These are phyloP conservation scores for Candida fluviatilis DNA, from an alignment of 805 yeast species.

Conservation along the genomic window DNA sequence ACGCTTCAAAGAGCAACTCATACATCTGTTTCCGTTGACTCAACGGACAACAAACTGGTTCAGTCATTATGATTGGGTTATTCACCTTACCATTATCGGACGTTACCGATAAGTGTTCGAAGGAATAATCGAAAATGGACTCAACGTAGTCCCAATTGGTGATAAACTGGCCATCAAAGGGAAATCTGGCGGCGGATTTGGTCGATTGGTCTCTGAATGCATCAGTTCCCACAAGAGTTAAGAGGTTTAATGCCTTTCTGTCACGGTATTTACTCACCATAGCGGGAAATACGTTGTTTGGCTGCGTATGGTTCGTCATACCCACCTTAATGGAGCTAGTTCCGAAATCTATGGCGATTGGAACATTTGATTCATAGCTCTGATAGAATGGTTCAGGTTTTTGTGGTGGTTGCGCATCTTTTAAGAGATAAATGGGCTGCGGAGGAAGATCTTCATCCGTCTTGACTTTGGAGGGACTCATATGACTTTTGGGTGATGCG, in stretches of 20 bases:
- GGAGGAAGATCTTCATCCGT: slow-evolving; percentile 28
- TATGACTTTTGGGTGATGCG: no score
- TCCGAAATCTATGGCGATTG: slow-evolving; percentile 90
- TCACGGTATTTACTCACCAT: slow-evolving; percentile 74
- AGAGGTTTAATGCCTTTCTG: slow-evolving; percentile 55
- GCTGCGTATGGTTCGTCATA: slow-evolving; percentile 39
- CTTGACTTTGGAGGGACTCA: slow-evolving; percentile 13
- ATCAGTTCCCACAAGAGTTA: slow-evolving; percentile 82
- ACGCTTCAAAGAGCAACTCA: slow-evolving; percentile 82
- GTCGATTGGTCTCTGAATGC: slow-evolving; percentile 65
- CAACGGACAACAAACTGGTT: slow-evolving; percentile 66
- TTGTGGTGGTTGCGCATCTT: slow-evolving; percentile 35
- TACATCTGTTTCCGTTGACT: slow-evolving; percentile 71
- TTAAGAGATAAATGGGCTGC: slow-evolving; percentile 37
- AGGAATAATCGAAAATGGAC: slow-evolving; percentile 74
- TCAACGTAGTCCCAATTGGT: slow-evolving; percentile 94
- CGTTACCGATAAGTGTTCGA: slow-evolving; percentile 70
- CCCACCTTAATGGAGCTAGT: slow-evolving; percentile 59
- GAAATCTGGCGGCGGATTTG: slow-evolving; percentile 65
- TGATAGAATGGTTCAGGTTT: slow-evolving; percentile 44
- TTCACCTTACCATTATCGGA: slow-evolving; percentile 47
- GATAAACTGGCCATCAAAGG: slow-evolving; percentile 82
- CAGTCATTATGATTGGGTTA: slow-evolving; percentile 80
- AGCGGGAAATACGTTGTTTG: slow-evolving; percentile 67
- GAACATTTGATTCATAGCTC: slow-evolving; percentile 51